Evolutionary conservation across 169 alveolate genomes (phyloP), one percentile per base, ranked within the genome.

Genomic region (Blepharisma undulans): DNA sequence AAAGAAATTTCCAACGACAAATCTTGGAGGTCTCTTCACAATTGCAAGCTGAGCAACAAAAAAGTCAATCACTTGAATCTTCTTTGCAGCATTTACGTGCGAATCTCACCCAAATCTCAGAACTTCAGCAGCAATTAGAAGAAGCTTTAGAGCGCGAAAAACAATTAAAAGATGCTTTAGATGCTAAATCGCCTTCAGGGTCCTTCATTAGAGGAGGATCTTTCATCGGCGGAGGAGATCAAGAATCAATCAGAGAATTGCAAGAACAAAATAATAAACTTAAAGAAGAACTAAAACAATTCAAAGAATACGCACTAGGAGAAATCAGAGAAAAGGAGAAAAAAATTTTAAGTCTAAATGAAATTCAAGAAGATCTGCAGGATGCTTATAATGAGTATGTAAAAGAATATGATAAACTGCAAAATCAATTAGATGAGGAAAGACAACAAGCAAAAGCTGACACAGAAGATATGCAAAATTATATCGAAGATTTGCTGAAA

Each of bases 271-370:
- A 74, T 74, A 34, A 48, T 19, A 82, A 32, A 5, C 72, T 82
- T 27, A 82, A 27, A n/a, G 22, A 33, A 6, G 78, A 48, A 34
- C 34, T 60, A 21, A 59, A 29, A 21, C 77, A 21, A 14, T 82
- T 82, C 76, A 82, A 82, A 82, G 89, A 82, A 72, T 82, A 36
- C n/a, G 89, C 89, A 16, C 22, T 82, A 59, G 36, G 34, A 21
- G 78, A 82, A 82, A 82, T 82, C 29, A 82, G 33, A 82, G 89
- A 82, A 48, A 82, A 82, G 18, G 89, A 82, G 60, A 82, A 82
- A 60, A 59, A 25, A 22, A 48, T 82, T 30, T 25, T 48, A 21
- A 74, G 60, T 12, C 76, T 25, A 34, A 82, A 82, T 19, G 33
- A 25, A 4, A 60, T 82, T 2, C 33, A 32, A 22, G 89, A 82